Conservation (phyloP, 2,329 filamentous ascomycete species). For the Xylariaceae sp. region DNA sequence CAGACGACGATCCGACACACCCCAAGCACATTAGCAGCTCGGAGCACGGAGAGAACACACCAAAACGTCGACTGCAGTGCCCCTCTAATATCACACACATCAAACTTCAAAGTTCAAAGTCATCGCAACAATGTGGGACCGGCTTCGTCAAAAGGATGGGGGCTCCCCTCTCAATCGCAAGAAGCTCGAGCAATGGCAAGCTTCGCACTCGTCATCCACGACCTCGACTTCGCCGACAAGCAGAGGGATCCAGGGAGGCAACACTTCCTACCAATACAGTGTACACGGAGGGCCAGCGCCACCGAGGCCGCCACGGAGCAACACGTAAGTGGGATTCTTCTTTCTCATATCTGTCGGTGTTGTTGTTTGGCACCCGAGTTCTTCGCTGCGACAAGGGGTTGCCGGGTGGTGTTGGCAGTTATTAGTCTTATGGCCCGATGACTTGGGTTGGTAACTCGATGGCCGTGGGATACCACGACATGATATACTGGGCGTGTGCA, state of each 20-base stretch:
- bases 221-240: conserved; percentile 6
- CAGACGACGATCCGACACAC: conserved; percentile 15
- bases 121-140: conserved; percentile 35
- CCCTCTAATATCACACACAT: conserved; percentile 7
- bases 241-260: conserved; percentile 26
- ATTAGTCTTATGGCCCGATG: too few species aligned
- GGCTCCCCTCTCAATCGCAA: conserved; percentile 19
- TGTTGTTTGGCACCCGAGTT: too few species aligned
- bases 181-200: conserved; percentile 29
- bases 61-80: conserved; percentile 1
- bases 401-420: too few species aligned
- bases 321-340: conserved; percentile 5
- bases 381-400: too few species aligned
- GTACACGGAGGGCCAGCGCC: conserved; percentile 33
- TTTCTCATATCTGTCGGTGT: conserved; percentile 1
- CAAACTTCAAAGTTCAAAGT: too few species aligned
- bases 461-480: conserved; percentile 8
- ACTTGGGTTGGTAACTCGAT: not conserved
- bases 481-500: too few species aligned
- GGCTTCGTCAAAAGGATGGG: conserved; percentile 26
- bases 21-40: conserved; percentile 3
- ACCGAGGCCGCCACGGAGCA: conserved; percentile 25
- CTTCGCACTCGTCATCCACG: conserved; percentile 17
- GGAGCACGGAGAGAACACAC: not conserved
- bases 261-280: conserved; percentile 30